These are phyloP conservation scores for Cryoendolithus antarcticus DNA, from an alignment of 2,329 filamentous ascomycete species.

Conservation along the genomic window DNA sequence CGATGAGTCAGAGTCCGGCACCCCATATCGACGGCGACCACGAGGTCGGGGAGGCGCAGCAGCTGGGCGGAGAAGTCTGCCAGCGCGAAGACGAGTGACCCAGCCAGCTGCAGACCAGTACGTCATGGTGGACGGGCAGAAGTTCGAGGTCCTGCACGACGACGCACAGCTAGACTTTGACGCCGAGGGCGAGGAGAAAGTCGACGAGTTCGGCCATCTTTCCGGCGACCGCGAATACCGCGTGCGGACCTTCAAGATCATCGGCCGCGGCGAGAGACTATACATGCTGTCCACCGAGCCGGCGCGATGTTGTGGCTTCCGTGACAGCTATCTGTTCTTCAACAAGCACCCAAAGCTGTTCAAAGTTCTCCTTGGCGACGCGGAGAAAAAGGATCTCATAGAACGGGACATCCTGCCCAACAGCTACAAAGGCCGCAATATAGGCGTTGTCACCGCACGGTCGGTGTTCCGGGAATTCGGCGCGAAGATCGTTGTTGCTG, in stretches of 20 bases:
- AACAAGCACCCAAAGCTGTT: slow-evolving; percentile 92
- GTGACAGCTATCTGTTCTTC: slow-evolving; percentile 97
- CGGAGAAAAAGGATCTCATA: slow-evolving; percentile 95
- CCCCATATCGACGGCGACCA: slow-evolving; percentile 37
- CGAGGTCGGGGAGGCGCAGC: slow-evolving; percentile 46
- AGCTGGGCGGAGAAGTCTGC: no score
- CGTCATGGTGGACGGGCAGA: slow-evolving; percentile 80
- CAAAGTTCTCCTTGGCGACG: slow-evolving; percentile 96
- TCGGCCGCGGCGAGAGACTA: slow-evolving; percentile 67
- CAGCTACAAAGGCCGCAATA: slow-evolving; percentile 95
- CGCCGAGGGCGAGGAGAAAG: slow-evolving; percentile 78
- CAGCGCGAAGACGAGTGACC: slow-evolving; percentile 39
- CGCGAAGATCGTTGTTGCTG: slow-evolving; percentile 83
- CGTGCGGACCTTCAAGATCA: slow-evolving; percentile 86
- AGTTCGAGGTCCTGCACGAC: slow-evolving; percentile 80
- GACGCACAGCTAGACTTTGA: slow-evolving; percentile 85
- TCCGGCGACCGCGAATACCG: slow-evolving; percentile 80
- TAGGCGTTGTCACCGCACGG: slow-evolving; percentile 89
- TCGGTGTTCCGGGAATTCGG: slow-evolving; percentile 97
- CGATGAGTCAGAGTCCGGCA: slow-evolving; percentile 34
- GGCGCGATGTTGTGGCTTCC: slow-evolving; percentile 88
- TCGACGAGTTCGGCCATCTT: slow-evolving; percentile 77
- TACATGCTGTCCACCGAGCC: slow-evolving; percentile 99
- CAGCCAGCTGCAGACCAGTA: slow-evolving; percentile 65
- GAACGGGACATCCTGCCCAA: slow-evolving; percentile 91